Percentiles rank a stretch among this genome's conserved stretches.
These are phyloP conservation scores for Phylloporus sp. DNA, from an alignment of 768 basidiomycete species.

Conservation along the genomic window DNA sequence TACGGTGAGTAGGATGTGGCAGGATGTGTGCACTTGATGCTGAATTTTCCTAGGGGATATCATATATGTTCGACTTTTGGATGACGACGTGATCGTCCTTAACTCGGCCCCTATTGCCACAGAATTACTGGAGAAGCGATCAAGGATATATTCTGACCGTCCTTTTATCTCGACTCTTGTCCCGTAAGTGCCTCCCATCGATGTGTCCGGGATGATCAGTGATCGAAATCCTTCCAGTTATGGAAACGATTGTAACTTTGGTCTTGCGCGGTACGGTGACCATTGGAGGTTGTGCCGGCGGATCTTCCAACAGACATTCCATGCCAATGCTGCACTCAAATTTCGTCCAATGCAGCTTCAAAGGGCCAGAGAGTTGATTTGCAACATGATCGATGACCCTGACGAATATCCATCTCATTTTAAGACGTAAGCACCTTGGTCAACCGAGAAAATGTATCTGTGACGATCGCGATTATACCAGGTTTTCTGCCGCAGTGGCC, in stretches of 20 bases:
- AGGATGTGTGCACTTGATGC: not conserved
- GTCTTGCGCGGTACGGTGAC: not conserved
- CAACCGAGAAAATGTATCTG: not conserved
- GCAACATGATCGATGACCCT: not conserved
- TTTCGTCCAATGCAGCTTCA: conserved; percentile 1
- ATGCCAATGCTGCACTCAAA: not conserved
- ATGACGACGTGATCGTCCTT: not conserved
- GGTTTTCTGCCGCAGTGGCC: conserved; percentile 31
- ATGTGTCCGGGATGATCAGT: not conserved
- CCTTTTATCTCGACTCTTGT: not conserved
- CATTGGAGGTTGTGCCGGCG: conserved; percentile 1
- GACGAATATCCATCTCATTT: not conserved
- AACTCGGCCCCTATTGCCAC: not conserved
- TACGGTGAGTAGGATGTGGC: conserved; percentile 2
- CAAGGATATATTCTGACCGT: not conserved
- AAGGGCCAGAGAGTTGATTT: not conserved
- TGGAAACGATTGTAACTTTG: not conserved
- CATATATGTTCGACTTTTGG: not conserved
- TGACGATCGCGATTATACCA: not conserved
- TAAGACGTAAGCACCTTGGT: not conserved
- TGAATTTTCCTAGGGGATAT: not conserved
- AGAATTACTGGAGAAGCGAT: not conserved
- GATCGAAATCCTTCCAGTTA: not conserved
- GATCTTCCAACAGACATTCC: conserved; percentile 3
- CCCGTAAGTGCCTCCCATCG: not conserved